A percentile compares a stretch with the other conserved stretches of the same genome.
These are phyloP conservation scores for Cardamine resedifolia DNA, from an alignment of 345 rosid genomes.

Conservation along the genomic window DNA sequence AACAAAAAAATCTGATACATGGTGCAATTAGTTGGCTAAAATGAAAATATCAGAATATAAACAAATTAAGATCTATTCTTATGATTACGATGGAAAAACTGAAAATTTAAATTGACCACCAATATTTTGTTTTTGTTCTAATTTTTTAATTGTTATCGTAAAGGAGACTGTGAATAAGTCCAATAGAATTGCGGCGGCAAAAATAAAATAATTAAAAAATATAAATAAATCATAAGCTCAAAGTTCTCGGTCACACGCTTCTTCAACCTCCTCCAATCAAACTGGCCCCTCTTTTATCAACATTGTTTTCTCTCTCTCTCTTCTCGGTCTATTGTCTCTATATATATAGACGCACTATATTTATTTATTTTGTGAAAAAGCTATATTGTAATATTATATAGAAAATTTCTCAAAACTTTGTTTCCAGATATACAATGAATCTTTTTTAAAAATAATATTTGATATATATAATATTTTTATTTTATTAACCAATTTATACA, in stretches of 20 bases:
- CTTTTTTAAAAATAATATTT: no score
- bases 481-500: no score
- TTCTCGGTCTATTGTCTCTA: background rate
- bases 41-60: background rate
- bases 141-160: background rate
- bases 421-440: background rate
- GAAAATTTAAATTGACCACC: constrained; percentile 15
- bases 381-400: background rate
- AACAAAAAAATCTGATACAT: no score
- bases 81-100: constrained; percentile 22
- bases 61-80: background rate
- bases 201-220: background rate
- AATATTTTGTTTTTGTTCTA: background rate
- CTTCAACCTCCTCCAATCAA: constrained; percentile 34
- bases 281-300: constrained; percentile 25
- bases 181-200: constrained; percentile 34
- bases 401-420: background rate
- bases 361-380: no score
- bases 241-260: constrained; percentile 38
- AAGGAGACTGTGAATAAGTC: constrained; percentile 12
- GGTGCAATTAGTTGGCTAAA: constrained; percentile 15
- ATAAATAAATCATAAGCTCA: constrained; percentile 20
- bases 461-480: no score
- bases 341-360: background rate
- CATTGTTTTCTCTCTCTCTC: constrained; percentile 12